Evolutionary conservation across 768 basidiomycete species (phyloP), one percentile per base, ranked within the genome.

Genomic region (Mycena indigotica): DNA sequence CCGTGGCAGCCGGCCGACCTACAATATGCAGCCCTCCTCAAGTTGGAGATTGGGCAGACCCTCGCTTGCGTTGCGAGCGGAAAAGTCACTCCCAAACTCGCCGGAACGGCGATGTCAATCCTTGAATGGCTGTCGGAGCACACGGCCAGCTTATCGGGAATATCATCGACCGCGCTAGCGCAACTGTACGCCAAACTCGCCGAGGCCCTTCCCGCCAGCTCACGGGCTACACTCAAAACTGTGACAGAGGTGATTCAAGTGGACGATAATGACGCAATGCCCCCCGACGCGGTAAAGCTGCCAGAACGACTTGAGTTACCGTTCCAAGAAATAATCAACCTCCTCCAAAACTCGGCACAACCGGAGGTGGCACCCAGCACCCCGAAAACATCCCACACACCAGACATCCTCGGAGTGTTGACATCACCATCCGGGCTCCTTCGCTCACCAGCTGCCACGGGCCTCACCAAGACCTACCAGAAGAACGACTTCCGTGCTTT

Each of bases 401-500:
- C 83, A 17, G 82, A 85, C 60, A 79, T 86, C 44, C 71, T 91
- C 26, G 85, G 83, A 17, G 76, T 88, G 29, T 81, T 87, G 4
- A 80, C 89, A 23, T 90, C 88, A 2, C 89, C 88, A 3, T 82
- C 84, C 8, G 83, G 88, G 5, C 64, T 91, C 23, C 74, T 91
- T 49, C 79, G 89, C 35, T 88, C 87, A 0, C 87, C 89, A 0
- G 85, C 85, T 0, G 83, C 85, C 23, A 88, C 88, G 0, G 89
- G 88, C 17, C 77, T 94, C 25, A 93, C 92, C 12, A 94, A 93
- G 73, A 92, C 82, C 58, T 94, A 94, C 62, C 70, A 69, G 21
- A 88, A 83, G 67, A 92, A 94, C 64, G 91, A 93, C 69, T 94
- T 94, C 65, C 80, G 92, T 52, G 83, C 89, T 67, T 75, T 91